Base-by-base conservation (phyloP, 352 stramenopile genomes). In the Phytophthora uliginosa region DNA sequence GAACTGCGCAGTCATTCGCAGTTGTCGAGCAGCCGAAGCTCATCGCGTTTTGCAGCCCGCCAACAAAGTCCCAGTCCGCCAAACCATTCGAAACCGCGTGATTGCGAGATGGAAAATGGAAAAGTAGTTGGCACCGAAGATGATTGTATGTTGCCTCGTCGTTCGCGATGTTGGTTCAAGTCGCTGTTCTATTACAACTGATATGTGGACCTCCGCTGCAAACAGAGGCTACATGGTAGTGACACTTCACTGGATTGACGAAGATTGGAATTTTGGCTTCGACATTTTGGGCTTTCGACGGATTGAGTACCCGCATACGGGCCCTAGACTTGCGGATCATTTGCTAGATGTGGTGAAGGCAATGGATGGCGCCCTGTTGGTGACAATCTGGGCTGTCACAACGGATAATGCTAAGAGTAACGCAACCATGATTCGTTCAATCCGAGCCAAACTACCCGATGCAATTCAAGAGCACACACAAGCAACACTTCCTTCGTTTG, bases 121-220 rank as follows among this genome's bases (percentile, higher is more conserved):
- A 18, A 69, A 66, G n/a, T 36, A 60, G 0, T n/a, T 69, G 1
- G 47, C 6, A 2, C 45, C 33, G 24, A 68, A 54, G 15, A 60
- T n/a, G 10, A 48, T 60, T 3, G 22, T 48, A 8, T 4, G 4
- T 18, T 57, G 51, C 18, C 6, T 33, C 13, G 4, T 69, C 6
- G 4, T 48, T 7, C 13, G 40, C 15, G 22, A 57, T 5, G 22
- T 62, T 28, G 24, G 18, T 36, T 58, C 51, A 4, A 22, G 50
- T 47, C 56, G 66, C 6, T 51, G 54, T 22, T 56, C 57, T 26
- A 20, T 73, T 17, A 74, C 69, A 3, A 72, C 55, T 0, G 63
- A 76, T 24, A 67, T 74, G 60, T 80, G 64, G 73, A 74, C 64
- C 0, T 74, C 60, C 7, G 45, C 63, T 3, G 69, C 63, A 13